These are phyloP conservation scores for Hypoxylon sp. DNA, from an alignment of 2,329 filamentous ascomycete genomes.

Conservation along the genomic window DNA sequence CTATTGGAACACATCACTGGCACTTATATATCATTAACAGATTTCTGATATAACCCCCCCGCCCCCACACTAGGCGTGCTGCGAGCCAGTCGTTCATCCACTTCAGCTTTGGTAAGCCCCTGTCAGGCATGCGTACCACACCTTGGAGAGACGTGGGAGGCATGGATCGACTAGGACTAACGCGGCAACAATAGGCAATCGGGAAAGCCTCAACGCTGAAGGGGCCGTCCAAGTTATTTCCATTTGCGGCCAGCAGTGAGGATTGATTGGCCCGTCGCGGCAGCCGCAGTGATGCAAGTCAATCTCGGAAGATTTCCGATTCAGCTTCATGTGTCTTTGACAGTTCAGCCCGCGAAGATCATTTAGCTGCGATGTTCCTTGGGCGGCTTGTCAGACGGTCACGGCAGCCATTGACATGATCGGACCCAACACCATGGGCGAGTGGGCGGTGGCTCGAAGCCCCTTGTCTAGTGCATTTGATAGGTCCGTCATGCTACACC, in stretches of 20 bases:
- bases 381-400: constrained; percentile 25
- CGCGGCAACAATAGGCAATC: constrained; percentile 10
- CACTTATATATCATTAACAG: neutral
- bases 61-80: constrained; percentile 20
- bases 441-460: constrained; percentile 26
- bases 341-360: constrained; percentile 31
- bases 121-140: constrained; percentile 14
- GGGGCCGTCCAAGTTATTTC: constrained; percentile 38
- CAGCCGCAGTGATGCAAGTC: constrained; percentile 39
- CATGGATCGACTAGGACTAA: constrained; percentile 18
- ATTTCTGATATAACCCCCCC: constrained; percentile 22
- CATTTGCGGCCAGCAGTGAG: constrained; percentile 44
- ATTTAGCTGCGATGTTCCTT: constrained; percentile 36
- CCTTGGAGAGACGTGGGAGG: constrained; percentile 22
- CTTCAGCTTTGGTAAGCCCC: constrained; percentile 11
- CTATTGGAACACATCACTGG: neutral
- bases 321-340: constrained; percentile 28
- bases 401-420: constrained; percentile 33
- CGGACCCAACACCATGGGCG: constrained; percentile 43
- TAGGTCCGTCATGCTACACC: constrained; percentile 21
- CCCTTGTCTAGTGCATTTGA: constrained; percentile 17
- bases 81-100: neutral
- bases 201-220: constrained; percentile 8
- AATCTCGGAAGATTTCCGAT: constrained; percentile 44
- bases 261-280: constrained; percentile 48